Evolutionary conservation across 805 yeast genomes (phyloP).

Genomic region (Maudiozyma saulgeensis): DNA sequence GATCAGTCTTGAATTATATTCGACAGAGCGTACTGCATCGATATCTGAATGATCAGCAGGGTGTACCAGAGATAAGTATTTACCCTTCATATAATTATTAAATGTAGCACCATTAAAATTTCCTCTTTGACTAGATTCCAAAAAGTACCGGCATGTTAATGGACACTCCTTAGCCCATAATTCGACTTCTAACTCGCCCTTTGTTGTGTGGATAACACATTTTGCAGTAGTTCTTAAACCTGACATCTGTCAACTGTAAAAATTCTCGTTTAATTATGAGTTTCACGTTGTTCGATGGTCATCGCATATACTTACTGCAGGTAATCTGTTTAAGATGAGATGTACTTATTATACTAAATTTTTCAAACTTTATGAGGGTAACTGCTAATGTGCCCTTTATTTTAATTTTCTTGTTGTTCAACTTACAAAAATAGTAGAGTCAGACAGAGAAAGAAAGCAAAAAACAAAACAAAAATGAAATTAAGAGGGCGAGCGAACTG

Average conservation of each 20-base stretch:
- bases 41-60: not conserved
- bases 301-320: no score
- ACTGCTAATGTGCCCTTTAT: no score
- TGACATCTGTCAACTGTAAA: conserved; percentile 5
- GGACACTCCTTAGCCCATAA: conserved; percentile 67
- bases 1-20: conserved; percentile 42
- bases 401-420: no score
- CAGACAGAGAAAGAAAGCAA: no score
- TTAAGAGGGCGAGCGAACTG: no score
- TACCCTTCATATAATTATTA: conserved; percentile 1
- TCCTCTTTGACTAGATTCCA: conserved; percentile 40
- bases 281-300: no score
- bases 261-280: not conserved
- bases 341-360: no score
- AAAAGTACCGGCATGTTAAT: conserved; percentile 35
- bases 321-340: no score
- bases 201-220: conserved; percentile 45
- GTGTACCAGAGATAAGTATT: not conserved
- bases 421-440: no score
- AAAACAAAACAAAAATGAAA: no score
- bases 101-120: conserved; percentile 36
- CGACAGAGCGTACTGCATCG: conserved; percentile 16
- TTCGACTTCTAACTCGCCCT: conserved; percentile 51
- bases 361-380: no score
- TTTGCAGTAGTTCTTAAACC: conserved; percentile 55